Base-by-base conservation (phyloP, 441 rosid species). In the Lepidium campestre region DNA sequence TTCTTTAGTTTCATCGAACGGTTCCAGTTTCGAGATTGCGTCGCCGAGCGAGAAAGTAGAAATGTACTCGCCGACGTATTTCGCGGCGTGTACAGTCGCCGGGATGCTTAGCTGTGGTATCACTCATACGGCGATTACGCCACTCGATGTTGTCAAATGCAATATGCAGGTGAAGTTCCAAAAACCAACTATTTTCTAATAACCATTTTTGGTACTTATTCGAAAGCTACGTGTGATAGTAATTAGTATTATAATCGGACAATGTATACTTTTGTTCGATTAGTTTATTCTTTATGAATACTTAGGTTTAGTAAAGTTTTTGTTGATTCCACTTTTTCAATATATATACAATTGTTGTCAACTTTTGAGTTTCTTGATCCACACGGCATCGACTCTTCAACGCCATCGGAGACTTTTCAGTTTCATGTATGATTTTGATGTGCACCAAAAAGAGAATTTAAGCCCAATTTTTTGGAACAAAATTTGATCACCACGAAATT, bases 131-230 rank as follows among this genome's bases (percentile, higher is more conserved):
- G 42, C 89, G 7, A 82, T 87, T 62, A 87, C 93, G 42, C 93
- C 93, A 1, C 86, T 87, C 23, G 93, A 87, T 78, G 83, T 87
- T 54, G 78, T 87, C 79, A 87, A 87, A 78, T 87, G 93, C 71
- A 87, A 87, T 62, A 87, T 87, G 93, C 93, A 87, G 93, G 93
- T 87, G 11, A 19, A 27, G 31, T 52, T 50, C 9, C 17, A n/a
- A 27, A n/a, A 29, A n/a, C 41, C 36, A 34, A 62, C 10, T 22
- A 12, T 29, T 44, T 25, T 13, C 9, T 18, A 44, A 5, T 44
- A 8, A 35, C 36, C 47, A 57, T 37, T 48, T 46, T 35, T 22
- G 12, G 8, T 1, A 14, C 2, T 53, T 31, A 10, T 13, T 41
- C 15, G 0, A 18, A 65, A 31, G 35, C 44, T 55, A 67, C 22